Base-by-base conservation (phyloP, 2,329 filamentous ascomycete species). In the Ophiostoma angusticollis region DNA sequence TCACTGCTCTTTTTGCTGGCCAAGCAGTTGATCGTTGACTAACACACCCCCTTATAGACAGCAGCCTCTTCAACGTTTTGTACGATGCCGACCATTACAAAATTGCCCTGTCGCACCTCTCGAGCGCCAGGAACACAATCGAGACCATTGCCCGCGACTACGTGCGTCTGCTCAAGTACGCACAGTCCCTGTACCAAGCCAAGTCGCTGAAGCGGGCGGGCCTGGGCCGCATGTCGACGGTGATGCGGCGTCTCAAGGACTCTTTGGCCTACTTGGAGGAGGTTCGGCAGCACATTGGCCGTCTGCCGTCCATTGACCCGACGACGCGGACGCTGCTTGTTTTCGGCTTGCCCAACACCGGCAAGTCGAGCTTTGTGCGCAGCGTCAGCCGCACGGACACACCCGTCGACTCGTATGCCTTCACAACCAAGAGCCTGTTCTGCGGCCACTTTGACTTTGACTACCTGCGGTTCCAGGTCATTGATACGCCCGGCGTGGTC, bases 381-480 rank as follows among this genome's bases (percentile, higher is more conserved):
- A 91, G 80, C 56, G 80, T 96, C 54, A 93, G 86, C 35, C 75
- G 87, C 50, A 91, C 91, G 48, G 91, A 98, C 65, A 89, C 95
- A 41, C 89, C 95, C 56, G 84, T 95, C 24, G 87, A 96, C 65
- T 89, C 91, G 16, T 98, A 96, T 58, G 93, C 91, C 39, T 98
- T 98, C 40, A 53, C 91, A 25, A 98, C 91, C 39, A 96, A 96
- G 72, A 86, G 80, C 52, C 70, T 98, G 53, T 98, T 95, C 56
- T 89, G 96, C 22, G 91, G 91, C 43, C 91, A 98, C 64, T 95
- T 96, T 58, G 86, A 94, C 63, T 93, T 93, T 70, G 94, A 94
- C 64, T 91, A 89, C 64, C 69, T 86, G 49, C 73, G 84, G 46
- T 86, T 86, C 64, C 82, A 87, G 47, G 50, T 53, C 18, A 95